A percentile compares a stretch with the other conserved stretches of the same genome.
Evolutionary conservation across 805 yeast species (phyloP).

Genomic region (Kuraishia capsulata): DNA sequence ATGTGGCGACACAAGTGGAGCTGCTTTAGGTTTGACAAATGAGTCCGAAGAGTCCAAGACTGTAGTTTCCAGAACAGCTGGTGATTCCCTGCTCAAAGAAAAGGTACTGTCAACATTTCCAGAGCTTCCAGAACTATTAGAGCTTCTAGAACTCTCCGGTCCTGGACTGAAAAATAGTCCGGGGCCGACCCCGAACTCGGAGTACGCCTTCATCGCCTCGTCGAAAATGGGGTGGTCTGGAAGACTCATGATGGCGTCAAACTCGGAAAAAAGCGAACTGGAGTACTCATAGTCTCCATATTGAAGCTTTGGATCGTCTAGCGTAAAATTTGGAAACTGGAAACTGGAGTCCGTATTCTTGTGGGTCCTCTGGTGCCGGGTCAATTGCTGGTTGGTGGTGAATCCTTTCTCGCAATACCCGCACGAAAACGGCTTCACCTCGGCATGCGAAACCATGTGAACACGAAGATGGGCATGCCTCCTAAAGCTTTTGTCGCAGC

Average conservation of each 20-base stretch:
- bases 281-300: background rate
- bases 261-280: background rate
- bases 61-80: background rate
- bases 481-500: conserved; percentile 57
- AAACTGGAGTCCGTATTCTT: background rate
- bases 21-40: background rate
- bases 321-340: background rate
- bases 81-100: background rate
- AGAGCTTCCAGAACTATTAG: background rate
- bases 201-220: background rate
- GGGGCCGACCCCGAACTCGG: background rate
- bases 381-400: conserved; percentile 69
- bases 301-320: background rate
- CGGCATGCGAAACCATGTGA: conserved; percentile 57
- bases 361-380: conserved; percentile 79
- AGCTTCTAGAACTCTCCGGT: background rate
- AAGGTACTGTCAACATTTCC: background rate
- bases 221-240: background rate
- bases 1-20: background rate
- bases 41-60: background rate
- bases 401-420: conserved; percentile 74
- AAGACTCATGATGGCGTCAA: background rate
- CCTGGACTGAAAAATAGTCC: no score
- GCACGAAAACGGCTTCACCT: conserved; percentile 56
- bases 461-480: conserved; percentile 77